These are phyloP conservation scores for Sporothrix humicola DNA, from an alignment of 2,329 filamentous ascomycete genomes.

Conservation along the genomic window DNA sequence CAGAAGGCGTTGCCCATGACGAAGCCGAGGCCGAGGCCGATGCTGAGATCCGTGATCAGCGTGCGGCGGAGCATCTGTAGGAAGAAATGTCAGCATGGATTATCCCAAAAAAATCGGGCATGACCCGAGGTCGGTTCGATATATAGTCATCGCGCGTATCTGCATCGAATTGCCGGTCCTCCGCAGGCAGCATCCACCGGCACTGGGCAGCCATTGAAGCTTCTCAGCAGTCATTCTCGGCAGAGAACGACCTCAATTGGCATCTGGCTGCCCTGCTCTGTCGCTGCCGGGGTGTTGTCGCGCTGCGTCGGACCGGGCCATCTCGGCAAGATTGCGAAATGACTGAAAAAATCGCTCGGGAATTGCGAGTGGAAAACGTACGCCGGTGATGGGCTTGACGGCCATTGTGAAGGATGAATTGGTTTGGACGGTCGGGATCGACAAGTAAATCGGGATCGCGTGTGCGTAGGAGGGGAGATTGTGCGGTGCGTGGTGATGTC, in stretches of 20 bases:
- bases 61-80: conserved; percentile 64
- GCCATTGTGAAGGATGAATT: conserved; percentile 54
- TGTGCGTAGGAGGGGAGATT: conserved; percentile 23
- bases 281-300: neutral
- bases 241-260: neutral
- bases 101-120: neutral
- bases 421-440: conserved; percentile 1
- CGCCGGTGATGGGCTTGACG: conserved; percentile 63
- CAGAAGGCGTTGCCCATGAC: conserved; percentile 62
- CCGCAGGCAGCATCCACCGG: conserved; percentile 17
- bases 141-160: neutral
- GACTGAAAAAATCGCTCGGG: neutral
- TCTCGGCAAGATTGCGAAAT: conserved; percentile 18
- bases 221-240: neutral
- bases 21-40: conserved; percentile 61
- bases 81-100: conserved; percentile 26
- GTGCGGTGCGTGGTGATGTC: conserved; percentile 22
- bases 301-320: neutral
- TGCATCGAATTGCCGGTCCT: neutral
- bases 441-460: neutral
- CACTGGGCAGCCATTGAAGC: neutral
- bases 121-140: neutral
- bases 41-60: conserved; percentile 61
- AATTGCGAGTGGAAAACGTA: conserved; percentile 49
- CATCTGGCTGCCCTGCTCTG: neutral